Percentiles rank a stretch among this genome's conserved stretches.
phyloP scores from a whole-genome alignment of 108 stramenopile species.

The Chaetoceros muelleri region DNA sequence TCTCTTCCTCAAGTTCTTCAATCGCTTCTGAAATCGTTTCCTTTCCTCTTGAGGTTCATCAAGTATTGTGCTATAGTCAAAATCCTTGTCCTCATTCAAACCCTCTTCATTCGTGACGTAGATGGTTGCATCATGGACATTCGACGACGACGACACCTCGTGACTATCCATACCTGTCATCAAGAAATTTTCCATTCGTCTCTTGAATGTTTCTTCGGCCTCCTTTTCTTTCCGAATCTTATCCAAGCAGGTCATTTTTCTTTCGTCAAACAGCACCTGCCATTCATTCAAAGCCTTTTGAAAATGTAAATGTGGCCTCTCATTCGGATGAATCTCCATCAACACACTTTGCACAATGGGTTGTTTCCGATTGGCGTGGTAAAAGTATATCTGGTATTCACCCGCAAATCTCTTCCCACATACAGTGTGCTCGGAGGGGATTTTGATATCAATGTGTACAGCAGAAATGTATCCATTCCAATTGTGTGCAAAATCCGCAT shows the following conservation, averaged over 20 bases:
- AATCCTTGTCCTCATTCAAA: too few relatives aligned
- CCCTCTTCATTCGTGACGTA: too few relatives aligned
- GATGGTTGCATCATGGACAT: too few relatives aligned
- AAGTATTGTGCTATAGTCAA: too few relatives aligned
- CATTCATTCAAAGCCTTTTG: conserved; percentile 32
- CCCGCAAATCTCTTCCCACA: conserved; percentile 57
- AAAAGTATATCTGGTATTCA: conserved; percentile 71
- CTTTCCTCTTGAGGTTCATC: too few relatives aligned
- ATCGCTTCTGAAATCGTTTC: too few relatives aligned
- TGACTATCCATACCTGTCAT: too few relatives aligned
- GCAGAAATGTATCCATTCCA: conserved; percentile 52
- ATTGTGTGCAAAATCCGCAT: conserved; percentile 63
- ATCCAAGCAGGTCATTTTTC: conserved; percentile 18
- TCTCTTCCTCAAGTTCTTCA: too few relatives aligned
- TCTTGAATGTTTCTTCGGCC: conserved; percentile 13
- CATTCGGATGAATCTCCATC: conserved; percentile 12
- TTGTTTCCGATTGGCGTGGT: conserved; percentile 23
- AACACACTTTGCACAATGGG: conserved; percentile 20
- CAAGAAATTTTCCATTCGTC: too few relatives aligned
- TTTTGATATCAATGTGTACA: conserved; percentile 74
- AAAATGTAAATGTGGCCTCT: conserved; percentile 26
- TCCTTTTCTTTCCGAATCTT: conserved; percentile 34
- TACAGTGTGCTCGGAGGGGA: conserved; percentile 67
- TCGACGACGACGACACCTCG: too few relatives aligned
- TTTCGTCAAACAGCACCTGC: conserved; percentile 18